These are phyloP conservation scores for Antonospora locustae DNA, from an alignment of 371 early-diverging fungal species.

Conservation along the genomic window DNA sequence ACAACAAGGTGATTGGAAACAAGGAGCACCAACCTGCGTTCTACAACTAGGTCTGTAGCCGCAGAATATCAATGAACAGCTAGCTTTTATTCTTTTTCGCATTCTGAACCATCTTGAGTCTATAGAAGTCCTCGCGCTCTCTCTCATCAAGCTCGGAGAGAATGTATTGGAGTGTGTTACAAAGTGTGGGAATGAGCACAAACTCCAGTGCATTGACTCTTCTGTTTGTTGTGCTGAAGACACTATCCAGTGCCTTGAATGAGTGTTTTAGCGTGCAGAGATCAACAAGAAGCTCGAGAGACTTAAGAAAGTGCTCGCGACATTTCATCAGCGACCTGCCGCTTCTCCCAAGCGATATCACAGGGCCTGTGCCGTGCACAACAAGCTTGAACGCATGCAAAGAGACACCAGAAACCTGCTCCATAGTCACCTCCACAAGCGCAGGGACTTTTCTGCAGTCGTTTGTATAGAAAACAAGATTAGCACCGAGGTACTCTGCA, in stretches of 20 bases:
- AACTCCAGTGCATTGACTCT: conserved; percentile 97
- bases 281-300: conserved; percentile 78
- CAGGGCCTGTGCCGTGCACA: conserved; percentile 4
- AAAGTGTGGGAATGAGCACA: conserved; percentile 86
- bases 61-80: neutral
- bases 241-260: conserved; percentile 86
- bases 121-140: conserved; percentile 97
- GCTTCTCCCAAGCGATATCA: conserved; percentile 80
- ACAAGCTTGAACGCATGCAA: conserved; percentile 30
- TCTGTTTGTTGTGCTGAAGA: conserved; percentile 91
- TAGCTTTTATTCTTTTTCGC: conserved; percentile 25
- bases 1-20: conserved; percentile 49
- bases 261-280: conserved; percentile 71
- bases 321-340: conserved; percentile 84
- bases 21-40: conserved; percentile 43
- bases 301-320: conserved; percentile 75
- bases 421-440: conserved; percentile 15
- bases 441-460: conserved; percentile 36
- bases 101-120: conserved; percentile 56
- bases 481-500: conserved; percentile 85
- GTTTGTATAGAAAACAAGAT: conserved; percentile 57
- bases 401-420: conserved; percentile 40
- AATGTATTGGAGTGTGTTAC: conserved; percentile 90
- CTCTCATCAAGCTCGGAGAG: conserved; percentile 92
- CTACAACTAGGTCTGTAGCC: conserved; percentile 42